phyloP scores from a whole-genome alignment of 441 rosid species.

The Corymbia citriodora region DNA sequence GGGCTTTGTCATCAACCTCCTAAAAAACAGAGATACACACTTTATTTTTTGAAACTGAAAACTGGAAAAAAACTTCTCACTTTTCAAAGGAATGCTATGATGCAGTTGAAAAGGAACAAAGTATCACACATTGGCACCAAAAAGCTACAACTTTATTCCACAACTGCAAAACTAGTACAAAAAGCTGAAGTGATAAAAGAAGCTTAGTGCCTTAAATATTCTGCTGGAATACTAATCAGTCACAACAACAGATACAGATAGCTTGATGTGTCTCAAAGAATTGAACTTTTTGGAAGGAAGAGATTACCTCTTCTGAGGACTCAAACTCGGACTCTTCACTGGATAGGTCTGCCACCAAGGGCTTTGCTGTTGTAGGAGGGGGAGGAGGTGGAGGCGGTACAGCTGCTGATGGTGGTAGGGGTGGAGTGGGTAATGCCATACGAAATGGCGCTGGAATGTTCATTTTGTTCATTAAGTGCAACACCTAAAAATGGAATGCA shows the following conservation, averaged over 20 bases:
- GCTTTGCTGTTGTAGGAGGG: conserved; percentile 28
- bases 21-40: not conserved
- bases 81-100: not conserved
- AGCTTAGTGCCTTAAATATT: not conserved
- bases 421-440: conserved; percentile 92
- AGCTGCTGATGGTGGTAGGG: conserved; percentile 61
- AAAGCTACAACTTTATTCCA: not conserved
- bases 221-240: not conserved
- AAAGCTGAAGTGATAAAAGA: not conserved
- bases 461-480: conserved; percentile 99
- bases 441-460: conserved; percentile 97
- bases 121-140: not conserved
- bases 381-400: conserved; percentile 38
- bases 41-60: not conserved
- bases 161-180: not conserved
- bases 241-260: not conserved
- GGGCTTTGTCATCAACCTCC: conserved; percentile 32
- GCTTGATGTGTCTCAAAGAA: not conserved
- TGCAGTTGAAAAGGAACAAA: not conserved
- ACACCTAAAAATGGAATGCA: conserved; percentile 42
- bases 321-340: conserved; percentile 95
- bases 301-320: conserved; percentile 68
- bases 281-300: conserved; percentile 8
- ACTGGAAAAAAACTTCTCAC: not conserved
- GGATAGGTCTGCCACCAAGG: conserved; percentile 41